phyloP scores from a whole-genome alignment of 805 yeast genomes.

The Komagataella phaffii region DNA sequence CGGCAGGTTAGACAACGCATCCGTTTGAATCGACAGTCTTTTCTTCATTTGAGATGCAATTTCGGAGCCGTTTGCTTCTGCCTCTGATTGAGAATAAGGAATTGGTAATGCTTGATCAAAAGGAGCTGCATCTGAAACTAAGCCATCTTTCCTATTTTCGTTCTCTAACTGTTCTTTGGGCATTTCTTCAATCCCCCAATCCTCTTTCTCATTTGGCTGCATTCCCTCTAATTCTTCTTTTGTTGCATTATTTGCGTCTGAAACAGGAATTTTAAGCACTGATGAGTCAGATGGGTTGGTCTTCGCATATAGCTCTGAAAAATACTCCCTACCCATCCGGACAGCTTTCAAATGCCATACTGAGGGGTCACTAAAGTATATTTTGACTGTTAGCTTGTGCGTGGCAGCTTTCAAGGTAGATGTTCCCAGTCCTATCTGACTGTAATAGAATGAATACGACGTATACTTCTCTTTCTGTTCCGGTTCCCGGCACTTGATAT shows the following conservation, averaged over 20 bases:
- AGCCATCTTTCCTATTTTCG: not conserved
- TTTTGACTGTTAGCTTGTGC: not conserved
- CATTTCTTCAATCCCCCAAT: not conserved
- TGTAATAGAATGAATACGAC: not conserved
- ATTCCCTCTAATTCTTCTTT: not conserved
- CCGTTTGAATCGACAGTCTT: not conserved
- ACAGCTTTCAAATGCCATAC: not conserved
- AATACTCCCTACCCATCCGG: not conserved
- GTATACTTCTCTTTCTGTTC: not conserved
- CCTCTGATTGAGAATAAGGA: not conserved
- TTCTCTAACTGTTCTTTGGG: not conserved
- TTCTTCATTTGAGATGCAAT: not conserved
- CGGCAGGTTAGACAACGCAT: not conserved
- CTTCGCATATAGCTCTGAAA: not conserved
- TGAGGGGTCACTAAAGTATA: not conserved
- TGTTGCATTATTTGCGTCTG: not conserved
- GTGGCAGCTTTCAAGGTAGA: not conserved
- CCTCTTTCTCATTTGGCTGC: not conserved
- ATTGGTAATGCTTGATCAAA: not conserved
- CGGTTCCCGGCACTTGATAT: not conserved
- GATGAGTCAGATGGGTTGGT: not conserved
- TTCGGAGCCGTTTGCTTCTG: not conserved
- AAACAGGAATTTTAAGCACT: not conserved
- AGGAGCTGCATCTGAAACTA: not conserved
- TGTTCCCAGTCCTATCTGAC: not conserved